A percentile compares a stretch with the other conserved stretches of the same genome.
Evolutionary conservation across 1,139 yeast species (phyloP).

Genomic region (Yamadazyma pseudoaaseri): DNA sequence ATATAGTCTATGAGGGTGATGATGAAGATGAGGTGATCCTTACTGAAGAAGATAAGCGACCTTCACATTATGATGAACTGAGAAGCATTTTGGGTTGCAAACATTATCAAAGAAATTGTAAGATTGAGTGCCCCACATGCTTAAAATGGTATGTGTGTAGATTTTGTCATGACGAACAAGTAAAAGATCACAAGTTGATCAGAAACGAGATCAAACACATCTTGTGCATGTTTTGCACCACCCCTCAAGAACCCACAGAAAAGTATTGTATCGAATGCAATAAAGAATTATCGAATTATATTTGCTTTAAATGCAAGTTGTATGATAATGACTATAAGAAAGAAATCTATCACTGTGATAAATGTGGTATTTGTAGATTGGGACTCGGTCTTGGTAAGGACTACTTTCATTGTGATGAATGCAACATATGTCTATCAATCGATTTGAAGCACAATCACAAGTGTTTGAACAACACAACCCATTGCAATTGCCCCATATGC

Average conservation of each 20-base stretch:
- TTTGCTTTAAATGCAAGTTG: slow-evolving; percentile 72
- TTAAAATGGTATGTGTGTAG: slow-evolving; percentile 77
- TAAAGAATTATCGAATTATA: slow-evolving; percentile 67
- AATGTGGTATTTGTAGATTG: slow-evolving; percentile 88
- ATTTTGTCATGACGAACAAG: slow-evolving; percentile 74
- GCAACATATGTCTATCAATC: slow-evolving; percentile 85
- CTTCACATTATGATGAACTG: slow-evolving; percentile 46
- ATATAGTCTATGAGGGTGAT: slow-evolving; percentile 14
- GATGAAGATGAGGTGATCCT: slow-evolving; percentile 38
- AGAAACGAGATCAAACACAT: slow-evolving; percentile 65
- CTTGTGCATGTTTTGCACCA: slow-evolving; percentile 76
- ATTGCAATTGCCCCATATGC: slow-evolving; percentile 91
- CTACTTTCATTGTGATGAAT: slow-evolving; percentile 86
- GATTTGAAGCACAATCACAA: slow-evolving; percentile 75
- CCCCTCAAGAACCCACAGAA: slow-evolving; percentile 68
- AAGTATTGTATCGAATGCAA: slow-evolving; percentile 70
- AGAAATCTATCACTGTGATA: slow-evolving; percentile 87
- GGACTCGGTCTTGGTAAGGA: slow-evolving; percentile 88
- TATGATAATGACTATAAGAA: slow-evolving; percentile 82
- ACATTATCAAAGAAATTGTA: slow-evolving; percentile 84
- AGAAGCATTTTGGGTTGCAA: slow-evolving; percentile 63
- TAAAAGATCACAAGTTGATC: slow-evolving; percentile 57
- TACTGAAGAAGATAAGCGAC: slow-evolving; percentile 47
- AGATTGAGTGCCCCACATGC: slow-evolving; percentile 78
- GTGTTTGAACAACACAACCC: slow-evolving; percentile 85